These are phyloP conservation scores for Ustilago bromivora DNA, from an alignment of 1,284 basidiomycete species.

Conservation along the genomic window DNA sequence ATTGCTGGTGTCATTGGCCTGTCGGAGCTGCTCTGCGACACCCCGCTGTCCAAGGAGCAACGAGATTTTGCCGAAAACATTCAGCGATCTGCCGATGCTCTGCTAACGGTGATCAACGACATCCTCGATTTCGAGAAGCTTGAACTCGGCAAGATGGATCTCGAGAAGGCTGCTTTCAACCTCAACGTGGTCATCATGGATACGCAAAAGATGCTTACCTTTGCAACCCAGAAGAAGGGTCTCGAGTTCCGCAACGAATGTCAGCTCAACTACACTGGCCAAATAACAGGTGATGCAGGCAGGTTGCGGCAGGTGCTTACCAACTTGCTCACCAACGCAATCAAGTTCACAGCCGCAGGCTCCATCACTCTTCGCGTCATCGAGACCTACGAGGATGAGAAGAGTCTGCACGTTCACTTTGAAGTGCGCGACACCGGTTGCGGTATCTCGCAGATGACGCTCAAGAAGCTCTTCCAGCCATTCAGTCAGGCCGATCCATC, in stretches of 20 bases:
- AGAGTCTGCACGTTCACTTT: constrained; percentile 61
- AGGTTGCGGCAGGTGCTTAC: constrained; percentile 68
- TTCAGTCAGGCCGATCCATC: constrained; percentile 68
- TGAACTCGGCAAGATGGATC: constrained; percentile 70
- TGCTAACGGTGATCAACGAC: constrained; percentile 72
- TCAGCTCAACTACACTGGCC: constrained; percentile 57
- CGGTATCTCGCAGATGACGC: constrained; percentile 65
- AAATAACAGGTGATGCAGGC: constrained; percentile 63
- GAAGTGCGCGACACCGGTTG: constrained; percentile 69
- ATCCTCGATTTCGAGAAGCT: constrained; percentile 72
- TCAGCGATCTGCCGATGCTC: constrained; percentile 71
- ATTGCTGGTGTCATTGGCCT: constrained; percentile 70
- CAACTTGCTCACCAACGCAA: constrained; percentile 71
- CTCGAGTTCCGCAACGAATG: constrained; percentile 67
- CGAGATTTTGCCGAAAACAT: constrained; percentile 71
- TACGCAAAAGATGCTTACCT: constrained; percentile 67
- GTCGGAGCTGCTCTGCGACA: constrained; percentile 66
- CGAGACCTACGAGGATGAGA: constrained; percentile 59
- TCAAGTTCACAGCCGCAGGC: constrained; percentile 70
- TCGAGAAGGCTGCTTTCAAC: constrained; percentile 71
- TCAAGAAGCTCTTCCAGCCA: constrained; percentile 69
- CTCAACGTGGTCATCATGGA: constrained; percentile 69
- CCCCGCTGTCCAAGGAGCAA: constrained; percentile 69
- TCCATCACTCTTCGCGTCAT: constrained; percentile 65
- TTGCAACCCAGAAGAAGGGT: constrained; percentile 68